Percentiles rank a stretch among this genome's conserved stretches.
These are phyloP conservation scores for Trichophyton verrucosum DNA, from an alignment of 2,329 filamentous ascomycete species.

Conservation along the genomic window DNA sequence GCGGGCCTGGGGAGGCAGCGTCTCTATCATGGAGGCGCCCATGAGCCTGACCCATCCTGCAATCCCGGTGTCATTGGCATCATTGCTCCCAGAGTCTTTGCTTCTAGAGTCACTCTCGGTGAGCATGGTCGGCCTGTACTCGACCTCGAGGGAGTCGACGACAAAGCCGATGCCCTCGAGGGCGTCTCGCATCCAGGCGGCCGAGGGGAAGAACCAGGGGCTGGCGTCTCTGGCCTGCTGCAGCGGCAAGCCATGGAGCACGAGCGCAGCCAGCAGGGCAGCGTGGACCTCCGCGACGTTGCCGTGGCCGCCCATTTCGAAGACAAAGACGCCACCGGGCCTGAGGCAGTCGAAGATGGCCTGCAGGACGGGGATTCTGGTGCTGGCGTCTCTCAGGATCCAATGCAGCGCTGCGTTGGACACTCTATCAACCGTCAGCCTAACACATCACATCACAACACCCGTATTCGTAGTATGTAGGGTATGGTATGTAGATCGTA, in stretches of 20 bases:
- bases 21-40: constrained; percentile 47
- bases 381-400: constrained; percentile 42
- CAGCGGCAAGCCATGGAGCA: constrained; percentile 40
- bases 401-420: constrained; percentile 57
- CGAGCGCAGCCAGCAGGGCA: constrained; percentile 44
- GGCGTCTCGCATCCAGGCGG: constrained; percentile 40
- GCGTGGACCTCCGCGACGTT: constrained; percentile 53
- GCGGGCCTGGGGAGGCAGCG: constrained; percentile 36
- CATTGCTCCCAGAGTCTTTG: too few relatives aligned
- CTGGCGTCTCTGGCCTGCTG: constrained; percentile 38
- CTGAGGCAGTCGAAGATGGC: constrained; percentile 42
- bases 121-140: constrained; percentile 51
- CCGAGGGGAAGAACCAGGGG: constrained; percentile 63
- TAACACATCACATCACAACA: not conserved
- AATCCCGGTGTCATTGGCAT: constrained; percentile 39
- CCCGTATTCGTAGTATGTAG: too few relatives aligned
- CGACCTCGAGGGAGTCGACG: constrained; percentile 45
- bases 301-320: constrained; percentile 61
- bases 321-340: constrained; percentile 47
- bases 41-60: constrained; percentile 56
- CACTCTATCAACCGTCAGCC: constrained; percentile 23
- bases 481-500: constrained; percentile 22
- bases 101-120: constrained; percentile 17
- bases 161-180: constrained; percentile 32
- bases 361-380: constrained; percentile 41